Percentiles rank a stretch among this genome's conserved stretches.
Evolutionary conservation across 345 rosid genomes (phyloP).

Genomic region (Euphorbia pulcherrima): DNA sequence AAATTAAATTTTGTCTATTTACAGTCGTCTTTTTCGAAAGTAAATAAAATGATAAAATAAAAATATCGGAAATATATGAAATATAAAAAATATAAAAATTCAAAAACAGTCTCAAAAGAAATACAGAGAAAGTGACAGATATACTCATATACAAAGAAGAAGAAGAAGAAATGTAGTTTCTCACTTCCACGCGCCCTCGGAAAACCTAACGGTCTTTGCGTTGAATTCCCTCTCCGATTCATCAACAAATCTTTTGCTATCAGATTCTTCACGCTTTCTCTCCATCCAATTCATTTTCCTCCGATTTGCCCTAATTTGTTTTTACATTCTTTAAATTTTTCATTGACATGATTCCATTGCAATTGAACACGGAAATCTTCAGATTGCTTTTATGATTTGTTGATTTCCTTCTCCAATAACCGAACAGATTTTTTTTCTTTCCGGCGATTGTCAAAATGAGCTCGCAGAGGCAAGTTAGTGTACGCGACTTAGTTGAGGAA

Average conservation of each 20-base stretch:
- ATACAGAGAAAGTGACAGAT: constrained; percentile 5
- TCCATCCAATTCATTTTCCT: background rate
- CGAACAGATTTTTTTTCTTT: background rate
- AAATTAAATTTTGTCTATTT: too few relatives aligned
- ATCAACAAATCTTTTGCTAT: background rate
- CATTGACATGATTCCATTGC: background rate
- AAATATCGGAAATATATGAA: background rate
- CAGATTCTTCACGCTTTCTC: constrained; percentile 10
- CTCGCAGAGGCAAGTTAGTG: constrained; percentile 51
- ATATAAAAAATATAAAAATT: background rate
- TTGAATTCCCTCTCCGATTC: constrained; percentile 21
- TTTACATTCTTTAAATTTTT: constrained; percentile 4
- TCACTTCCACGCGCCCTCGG: background rate
- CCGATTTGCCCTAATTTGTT: constrained; percentile 4
- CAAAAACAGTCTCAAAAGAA: background rate
- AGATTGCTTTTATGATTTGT: constrained; percentile 14
- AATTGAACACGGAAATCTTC: constrained; percentile 9
- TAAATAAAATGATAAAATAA: too few relatives aligned
- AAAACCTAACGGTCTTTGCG: constrained; percentile 43
- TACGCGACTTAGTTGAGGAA: constrained; percentile 84
- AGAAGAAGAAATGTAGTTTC: background rate
- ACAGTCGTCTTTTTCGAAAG: too few relatives aligned
- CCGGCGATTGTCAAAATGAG: constrained; percentile 38
- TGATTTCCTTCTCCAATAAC: background rate
- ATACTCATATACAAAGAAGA: background rate